Percentiles rank a stretch among this genome's conserved stretches.
These are phyloP conservation scores for Aristolochia contorta DNA, from an alignment of 164 flowering plant species.

Conservation along the genomic window DNA sequence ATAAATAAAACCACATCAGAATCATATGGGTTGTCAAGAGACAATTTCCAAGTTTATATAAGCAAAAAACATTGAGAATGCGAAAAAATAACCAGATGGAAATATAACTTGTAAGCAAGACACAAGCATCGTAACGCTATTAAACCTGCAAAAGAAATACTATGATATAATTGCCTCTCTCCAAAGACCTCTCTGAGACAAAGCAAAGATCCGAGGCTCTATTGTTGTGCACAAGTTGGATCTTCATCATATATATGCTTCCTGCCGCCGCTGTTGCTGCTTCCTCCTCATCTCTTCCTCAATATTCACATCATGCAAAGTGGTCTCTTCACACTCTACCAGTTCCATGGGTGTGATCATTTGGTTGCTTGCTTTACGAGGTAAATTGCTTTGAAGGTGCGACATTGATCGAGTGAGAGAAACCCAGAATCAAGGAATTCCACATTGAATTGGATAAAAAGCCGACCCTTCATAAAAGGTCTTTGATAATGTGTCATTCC, in stretches of 20 bases:
- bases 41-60: not conserved
- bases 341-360: constrained; percentile 39
- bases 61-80: not conserved
- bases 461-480: constrained; percentile 58
- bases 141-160: not conserved
- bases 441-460: constrained; percentile 47
- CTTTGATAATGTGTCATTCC: constrained; percentile 58
- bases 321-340: constrained; percentile 61
- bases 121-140: not conserved
- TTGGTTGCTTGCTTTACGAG: constrained; percentile 21
- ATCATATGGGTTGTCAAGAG: too few relatives aligned
- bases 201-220: not conserved
- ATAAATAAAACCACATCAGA: too few relatives aligned
- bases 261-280: constrained; percentile 38
- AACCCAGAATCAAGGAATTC: constrained; percentile 51
- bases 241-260: constrained; percentile 52
- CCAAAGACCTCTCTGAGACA: not conserved
- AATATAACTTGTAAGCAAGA: not conserved
- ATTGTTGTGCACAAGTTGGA: constrained; percentile 72
- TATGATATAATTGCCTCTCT: not conserved
- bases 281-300: constrained; percentile 50
- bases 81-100: not conserved
- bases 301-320: constrained; percentile 49
- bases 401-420: constrained; percentile 38
- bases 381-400: constrained; percentile 25